Evolutionary conservation across 768 basidiomycete species (phyloP).

Genomic region (Coprinopsis cinerea): DNA sequence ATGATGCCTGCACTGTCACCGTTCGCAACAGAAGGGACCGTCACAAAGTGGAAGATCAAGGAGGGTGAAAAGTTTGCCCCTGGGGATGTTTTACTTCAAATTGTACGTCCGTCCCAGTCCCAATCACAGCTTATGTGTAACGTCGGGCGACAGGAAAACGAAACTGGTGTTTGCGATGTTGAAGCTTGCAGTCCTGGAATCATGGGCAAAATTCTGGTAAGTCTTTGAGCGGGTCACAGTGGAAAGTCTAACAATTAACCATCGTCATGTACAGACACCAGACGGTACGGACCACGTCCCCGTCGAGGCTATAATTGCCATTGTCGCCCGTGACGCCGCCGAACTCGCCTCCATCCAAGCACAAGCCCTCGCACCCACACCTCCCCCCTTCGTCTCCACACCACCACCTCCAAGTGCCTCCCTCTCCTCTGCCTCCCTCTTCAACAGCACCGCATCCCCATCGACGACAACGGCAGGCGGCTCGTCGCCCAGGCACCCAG

Average conservation of each 20-base stretch:
- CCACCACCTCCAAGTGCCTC: constrained; percentile 20
- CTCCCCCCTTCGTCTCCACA: constrained; percentile 22
- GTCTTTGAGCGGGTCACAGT: too few relatives aligned
- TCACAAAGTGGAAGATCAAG: constrained; percentile 85
- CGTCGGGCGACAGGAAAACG: constrained; percentile 71
- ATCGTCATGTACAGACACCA: constrained; percentile 23
- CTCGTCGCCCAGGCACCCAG: constrained; percentile 17
- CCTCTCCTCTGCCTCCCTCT: not conserved
- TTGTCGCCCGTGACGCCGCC: constrained; percentile 64
- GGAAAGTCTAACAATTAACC: too few relatives aligned
- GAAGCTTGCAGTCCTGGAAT: constrained; percentile 98
- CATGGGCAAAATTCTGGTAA: constrained; percentile 86
- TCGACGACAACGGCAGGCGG: not conserved
- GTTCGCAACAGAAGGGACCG: constrained; percentile 93
- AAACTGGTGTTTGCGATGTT: constrained; percentile 96
- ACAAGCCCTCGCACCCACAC: constrained; percentile 15
- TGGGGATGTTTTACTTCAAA: constrained; percentile 87
- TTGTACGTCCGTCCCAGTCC: constrained; percentile 53
- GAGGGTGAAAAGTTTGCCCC: constrained; percentile 75
- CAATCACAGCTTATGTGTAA: not conserved
- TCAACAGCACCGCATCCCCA: too few relatives aligned
- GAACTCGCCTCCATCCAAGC: constrained; percentile 25
- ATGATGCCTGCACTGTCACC: constrained; percentile 96
- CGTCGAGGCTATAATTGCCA: constrained; percentile 85
- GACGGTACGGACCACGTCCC: constrained; percentile 82